Evolutionary conservation across 73 alveolate genomes (phyloP), one percentile per base, ranked within the genome.

Genomic region (Stentor coeruleus): DNA sequence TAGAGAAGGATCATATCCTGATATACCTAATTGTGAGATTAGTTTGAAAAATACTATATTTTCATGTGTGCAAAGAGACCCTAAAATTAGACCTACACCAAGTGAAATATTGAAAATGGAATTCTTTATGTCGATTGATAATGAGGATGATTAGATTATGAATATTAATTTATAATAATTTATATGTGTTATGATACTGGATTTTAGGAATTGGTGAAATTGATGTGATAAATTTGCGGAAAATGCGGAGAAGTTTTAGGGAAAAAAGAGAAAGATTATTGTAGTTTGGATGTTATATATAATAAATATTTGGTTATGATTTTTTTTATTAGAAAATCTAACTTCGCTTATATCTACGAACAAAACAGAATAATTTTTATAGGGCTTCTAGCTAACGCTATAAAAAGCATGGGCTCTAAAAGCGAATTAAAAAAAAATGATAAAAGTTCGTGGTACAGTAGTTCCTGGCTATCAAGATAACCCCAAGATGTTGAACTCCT

Each of bases 301-400:
- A n/a, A n/a, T n/a, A n/a, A n/a, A n/a, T n/a, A n/a, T n/a, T n/a
- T n/a, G n/a, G n/a, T n/a, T n/a, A n/a, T n/a, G n/a, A n/a, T n/a
- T n/a, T 82, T 95, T 95, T 92, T 85, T 95, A 40, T 91, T 97
- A 3, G 99, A 95, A 76, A 95, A 94, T 79, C 98, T n/a, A 84
- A 92, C 37, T 95, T 95, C 81, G 97, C 97, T 3, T 93, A 92
- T 39, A 87, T 88, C 77, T 89, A 95, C 74, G 93, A 92, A 81
- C 59, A 90, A 33, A 81, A 84, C 60, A 74, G 59, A 2, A 86
- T 90, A 11, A 58, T 11, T 59, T 90, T 90, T 73, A 84, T 90
- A 3, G 96, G 96, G 3, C 96, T 93, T 30, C 96, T 91, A 15
- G 81, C 89, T 20, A 36, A 58, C 4, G 93, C 93, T 74, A 85